Percentiles rank a stretch among this genome's conserved stretches.
phyloP scores from a whole-genome alignment of 139 green algal genomes.

The Astrephomene gubernaculifera region DNA sequence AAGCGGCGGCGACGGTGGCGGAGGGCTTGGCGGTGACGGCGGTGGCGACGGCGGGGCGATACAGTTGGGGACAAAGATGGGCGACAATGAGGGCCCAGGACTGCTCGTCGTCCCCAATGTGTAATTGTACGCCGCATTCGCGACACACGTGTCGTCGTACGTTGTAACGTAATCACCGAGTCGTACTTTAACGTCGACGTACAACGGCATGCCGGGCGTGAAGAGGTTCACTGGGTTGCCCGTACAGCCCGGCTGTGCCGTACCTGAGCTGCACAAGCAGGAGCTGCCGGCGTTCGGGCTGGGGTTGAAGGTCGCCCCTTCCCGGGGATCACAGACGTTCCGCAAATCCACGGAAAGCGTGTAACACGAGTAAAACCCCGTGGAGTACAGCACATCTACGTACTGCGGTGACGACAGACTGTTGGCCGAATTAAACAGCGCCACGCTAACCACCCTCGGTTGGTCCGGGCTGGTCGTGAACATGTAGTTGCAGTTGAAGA shows the following conservation, averaged over 20 bases:
- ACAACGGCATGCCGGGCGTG: neutral
- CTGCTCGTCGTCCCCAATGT: neutral
- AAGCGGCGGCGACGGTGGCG: neutral
- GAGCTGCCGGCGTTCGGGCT: slow-evolving; percentile 5
- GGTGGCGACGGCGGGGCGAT: neutral
- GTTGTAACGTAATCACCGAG: slow-evolving; percentile 17
- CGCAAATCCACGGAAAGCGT: slow-evolving; percentile 43
- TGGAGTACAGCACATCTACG: slow-evolving; percentile 31
- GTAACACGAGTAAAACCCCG: slow-evolving; percentile 46
- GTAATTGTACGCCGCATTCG: neutral
- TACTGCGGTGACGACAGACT: slow-evolving; percentile 18
- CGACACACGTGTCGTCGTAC: neutral
- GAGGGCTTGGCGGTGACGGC: neutral
- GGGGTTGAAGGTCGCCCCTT: slow-evolving; percentile 44
- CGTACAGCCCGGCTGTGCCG: neutral
- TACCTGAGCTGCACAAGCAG: neutral
- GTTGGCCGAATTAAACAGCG: neutral
- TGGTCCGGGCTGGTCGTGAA: slow-evolving; percentile 32
- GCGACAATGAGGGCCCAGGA: neutral
- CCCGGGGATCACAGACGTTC: slow-evolving; percentile 23
- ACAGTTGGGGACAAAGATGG: slow-evolving; percentile 21
- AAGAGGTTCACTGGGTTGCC: slow-evolving; percentile 31
- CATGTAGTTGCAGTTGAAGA: slow-evolving; percentile 53
- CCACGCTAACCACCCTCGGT: neutral
- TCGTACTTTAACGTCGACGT: slow-evolving; percentile 9